Base-by-base conservation (phyloP, 2,329 filamentous ascomycete species). In the Thelonectria blattea region DNA sequence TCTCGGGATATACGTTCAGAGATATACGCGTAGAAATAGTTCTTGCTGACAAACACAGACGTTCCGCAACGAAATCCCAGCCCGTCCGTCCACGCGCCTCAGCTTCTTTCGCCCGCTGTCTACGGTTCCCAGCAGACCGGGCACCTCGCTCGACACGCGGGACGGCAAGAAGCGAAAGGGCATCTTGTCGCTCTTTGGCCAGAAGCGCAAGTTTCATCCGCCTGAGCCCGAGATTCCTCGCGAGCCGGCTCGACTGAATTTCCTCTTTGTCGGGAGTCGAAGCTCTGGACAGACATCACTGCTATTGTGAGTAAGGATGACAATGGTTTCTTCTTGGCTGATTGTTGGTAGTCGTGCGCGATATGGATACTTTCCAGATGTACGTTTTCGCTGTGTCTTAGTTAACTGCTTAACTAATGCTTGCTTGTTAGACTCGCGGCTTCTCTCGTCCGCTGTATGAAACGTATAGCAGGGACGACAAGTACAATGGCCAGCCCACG, bases 311-410 rank as follows among this genome's bases (percentile, higher is more conserved):
- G 74, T 20, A n/a, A 14, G n/a, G 47, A 24, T 11, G 42, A 22
- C 10, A 9, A 24, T 43, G 2, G 39, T n/a, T n/a, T n/a, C 5
- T 1, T 30, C 11, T 6, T 12, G 1, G 2, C 14, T 32, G 8
- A n/a, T 24, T 20, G 18, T n/a, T 17, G 11, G 14, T 18, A 78
- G 76, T 55, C 76, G 75, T 32, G 67, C 74, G 51, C 72, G 74
- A 9, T 78, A 75, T 61, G 75, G 74, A 6, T 74, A 73, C 41
- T 78, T 77, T 52, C 74, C 76, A 22, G 73, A 78, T 59, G 76
- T 74, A 64, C 68, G 75, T 24, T 7, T 24, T 24, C 22, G 22
- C 7, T 3, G 22, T 24, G 4, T 24, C 22, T 4, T 24, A 7
- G 22, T 24, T 3, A 24, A 24, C 12, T 34, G n/a, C n/a, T n/a